Evolutionary conservation across 306 rosid species (phyloP), one percentile per base, ranked within the genome.

Genomic region (Leucaena leucocephala): DNA sequence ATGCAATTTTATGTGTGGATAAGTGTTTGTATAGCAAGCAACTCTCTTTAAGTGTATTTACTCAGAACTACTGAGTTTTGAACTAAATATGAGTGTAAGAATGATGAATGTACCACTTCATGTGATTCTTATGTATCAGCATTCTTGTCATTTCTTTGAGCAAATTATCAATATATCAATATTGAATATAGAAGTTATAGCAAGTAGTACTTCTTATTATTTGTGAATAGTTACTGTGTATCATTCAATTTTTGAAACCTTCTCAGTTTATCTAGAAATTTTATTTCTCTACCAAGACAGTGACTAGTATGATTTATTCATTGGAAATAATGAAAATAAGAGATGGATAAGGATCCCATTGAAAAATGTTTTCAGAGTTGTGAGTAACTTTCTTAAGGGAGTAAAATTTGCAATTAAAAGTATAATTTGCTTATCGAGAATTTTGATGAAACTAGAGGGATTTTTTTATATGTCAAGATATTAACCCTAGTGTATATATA

Each of bases 61-160:
- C 73, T 74, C 64, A 4, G 63, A 19, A 55, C 52, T 72, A 46
- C 45, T 39, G 65, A 36, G 27, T 74, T 27, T 78, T 64, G 78
- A 74, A 62, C 65, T 36, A 48, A 68, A 38, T 65, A 39, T 57
- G 55, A 8, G 33, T 69, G 55, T 68, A 55, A 68, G 58, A 74
- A 39, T 54, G 76, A 33, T 76, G 58, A 78, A 75, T 52, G 44
- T 21, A 59, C 38, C 5, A 35, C 52, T 43, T 22, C 21, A 34
- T 16, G 57, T 40, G 44, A 33, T 19, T 22, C 40, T 27, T 27
- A 27, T 27, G 12, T 34, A 55, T 39, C 77, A 22, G 57, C 71
- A 27, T 12, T 36, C 13, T 8, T 40, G 50, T n/a, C 13, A n/a
- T 36, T 64, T 39, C 36, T 22, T 64, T 15, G 69, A 64, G 69